These are phyloP conservation scores for Margaritispora aquatica DNA, from an alignment of 495 filamentous ascomycete species.

Conservation along the genomic window DNA sequence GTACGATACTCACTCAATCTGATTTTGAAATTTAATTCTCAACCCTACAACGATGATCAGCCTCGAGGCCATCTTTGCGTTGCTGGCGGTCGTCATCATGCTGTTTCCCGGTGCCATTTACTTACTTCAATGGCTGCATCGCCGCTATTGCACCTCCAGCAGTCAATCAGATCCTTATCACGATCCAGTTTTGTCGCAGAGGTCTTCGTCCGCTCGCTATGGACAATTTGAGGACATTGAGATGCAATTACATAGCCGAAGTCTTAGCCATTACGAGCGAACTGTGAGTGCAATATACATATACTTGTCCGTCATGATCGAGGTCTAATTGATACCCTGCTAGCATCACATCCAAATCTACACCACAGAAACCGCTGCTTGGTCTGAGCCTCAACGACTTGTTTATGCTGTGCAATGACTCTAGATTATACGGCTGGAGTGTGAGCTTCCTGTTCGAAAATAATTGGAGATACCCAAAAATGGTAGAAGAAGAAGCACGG, in stretches of 20 bases:
- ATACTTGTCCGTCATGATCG: background rate
- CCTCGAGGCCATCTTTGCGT: background rate
- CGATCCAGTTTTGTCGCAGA: background rate
- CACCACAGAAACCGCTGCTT: background rate
- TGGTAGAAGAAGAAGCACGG: background rate
- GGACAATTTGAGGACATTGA: background rate
- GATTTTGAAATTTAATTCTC: background rate
- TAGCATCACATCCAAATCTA: background rate
- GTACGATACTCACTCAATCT: background rate
- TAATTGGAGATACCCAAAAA: constrained; percentile 1
- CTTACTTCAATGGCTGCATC: background rate
- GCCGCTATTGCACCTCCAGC: background rate
- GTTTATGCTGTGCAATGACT: background rate
- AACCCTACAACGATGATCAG: background rate
- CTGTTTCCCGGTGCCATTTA: background rate
- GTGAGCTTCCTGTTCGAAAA: background rate
- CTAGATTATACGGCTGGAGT: background rate
- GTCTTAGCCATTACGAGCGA: background rate
- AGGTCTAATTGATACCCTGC: background rate
- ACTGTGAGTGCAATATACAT: background rate
- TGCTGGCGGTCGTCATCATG: background rate
- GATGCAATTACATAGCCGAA: background rate
- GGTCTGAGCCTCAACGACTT: background rate
- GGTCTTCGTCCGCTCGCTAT: background rate
- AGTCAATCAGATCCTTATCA: background rate